Evolutionary conservation across 2,329 filamentous ascomycete species (phyloP), one percentile per base, ranked within the genome.

Genomic region (Claviceps pazoutovae): DNA sequence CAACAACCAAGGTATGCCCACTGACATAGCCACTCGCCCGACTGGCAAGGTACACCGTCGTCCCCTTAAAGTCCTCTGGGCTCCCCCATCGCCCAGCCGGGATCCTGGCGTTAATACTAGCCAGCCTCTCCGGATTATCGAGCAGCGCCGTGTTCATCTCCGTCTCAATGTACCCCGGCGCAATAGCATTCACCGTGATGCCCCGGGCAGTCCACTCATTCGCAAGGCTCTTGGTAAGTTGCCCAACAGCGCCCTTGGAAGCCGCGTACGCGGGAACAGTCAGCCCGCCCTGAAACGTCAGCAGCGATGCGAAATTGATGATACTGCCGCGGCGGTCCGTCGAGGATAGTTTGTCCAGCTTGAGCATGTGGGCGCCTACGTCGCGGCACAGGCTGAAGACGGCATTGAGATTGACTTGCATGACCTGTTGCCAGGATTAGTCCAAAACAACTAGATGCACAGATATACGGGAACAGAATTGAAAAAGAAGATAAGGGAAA

Each of bases 81-180:
- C 66, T 74, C 0, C 88, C 89, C 88, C 89, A 95, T 58, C 88
- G 72, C 0, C 85, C 88, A 0, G 86, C 87, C 0, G 89, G 89
- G 60, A 95, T 95, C 52, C 88, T 73, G 37, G 80, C 81, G 61
- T 86, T 76, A 59, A 95, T 95, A 61, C 83, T 83, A 56, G 74
- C 79, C 54, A 85, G 75, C 38, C 89, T 72, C 58, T 76, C 78
- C 60, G 77, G 67, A 66, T 95, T 82, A 49, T 82, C 78, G 44
- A 95, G 79, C 61, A 96, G 68, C 2, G 88, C 89, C 57, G 75
- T 77, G 65, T 95, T 96, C 90, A 95, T 95, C 55, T 95, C 89
- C n/a, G 89, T 95, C 48, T 79, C 86, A 59, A 95, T 87, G 67
- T 95, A 95, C 0, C 89, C 89, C 0, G 89, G 89, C 2, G 89